Evolutionary conservation across 805 yeast genomes (phyloP).

Genomic region (Cyberlindnera subsufficiens): DNA sequence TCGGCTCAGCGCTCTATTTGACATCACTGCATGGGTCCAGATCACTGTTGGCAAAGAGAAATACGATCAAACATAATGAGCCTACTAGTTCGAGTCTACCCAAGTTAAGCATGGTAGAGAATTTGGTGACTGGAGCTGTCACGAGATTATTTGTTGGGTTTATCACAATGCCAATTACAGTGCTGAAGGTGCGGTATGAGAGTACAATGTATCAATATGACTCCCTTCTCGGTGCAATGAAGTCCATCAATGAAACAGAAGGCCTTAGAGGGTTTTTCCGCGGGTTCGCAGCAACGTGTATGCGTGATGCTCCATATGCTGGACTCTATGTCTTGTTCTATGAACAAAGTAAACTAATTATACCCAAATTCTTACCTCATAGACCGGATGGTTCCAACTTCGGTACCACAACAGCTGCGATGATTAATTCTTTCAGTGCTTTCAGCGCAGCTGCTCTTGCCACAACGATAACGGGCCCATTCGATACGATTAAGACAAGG

Average conservation of each 20-base stretch:
- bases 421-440: slow-evolving; percentile 73
- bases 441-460: slow-evolving; percentile 71
- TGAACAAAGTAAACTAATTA: slow-evolving; percentile 58
- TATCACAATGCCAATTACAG: slow-evolving; percentile 90
- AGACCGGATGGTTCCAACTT: slow-evolving; percentile 17
- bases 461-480: slow-evolving; percentile 87
- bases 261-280: slow-evolving; percentile 70
- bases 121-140: slow-evolving; percentile 68
- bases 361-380: slow-evolving; percentile 34
- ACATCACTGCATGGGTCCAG: slow-evolving; percentile 65
- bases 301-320: slow-evolving; percentile 94
- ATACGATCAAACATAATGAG: slow-evolving; percentile 2
- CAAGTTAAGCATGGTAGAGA: slow-evolving; percentile 60
- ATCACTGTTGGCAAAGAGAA: slow-evolving; percentile 36
- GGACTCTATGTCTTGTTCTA: slow-evolving; percentile 85
- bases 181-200: slow-evolving; percentile 84
- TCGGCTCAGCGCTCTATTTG: slow-evolving; percentile 85
- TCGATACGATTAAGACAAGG: slow-evolving; percentile 88
- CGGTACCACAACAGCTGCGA: slow-evolving; percentile 38
- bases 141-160: slow-evolving; percentile 81
- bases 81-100: slow-evolving; percentile 49
- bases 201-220: slow-evolving; percentile 68
- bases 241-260: slow-evolving; percentile 45
- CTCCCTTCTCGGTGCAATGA: slow-evolving; percentile 55
- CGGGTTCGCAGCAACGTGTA: slow-evolving; percentile 82